Evolutionary conservation across 495 filamentous ascomycete species (phyloP).

Genomic region (Pyrenula massariospora): DNA sequence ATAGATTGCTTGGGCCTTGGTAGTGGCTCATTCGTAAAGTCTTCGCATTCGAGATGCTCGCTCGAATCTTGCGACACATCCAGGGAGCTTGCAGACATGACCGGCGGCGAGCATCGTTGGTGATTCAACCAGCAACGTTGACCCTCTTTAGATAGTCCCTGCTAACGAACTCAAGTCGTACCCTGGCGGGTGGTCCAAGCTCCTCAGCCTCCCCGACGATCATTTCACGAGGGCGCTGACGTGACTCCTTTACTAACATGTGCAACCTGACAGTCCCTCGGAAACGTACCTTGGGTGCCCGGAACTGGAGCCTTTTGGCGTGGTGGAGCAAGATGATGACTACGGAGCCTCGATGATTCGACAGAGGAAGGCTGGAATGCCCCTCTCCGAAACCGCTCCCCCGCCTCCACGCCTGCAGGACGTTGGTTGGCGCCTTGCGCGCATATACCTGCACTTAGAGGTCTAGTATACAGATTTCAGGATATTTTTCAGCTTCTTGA

Average conservation of each 20-base stretch:
- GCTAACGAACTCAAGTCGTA: too few species aligned
- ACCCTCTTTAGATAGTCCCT: too few species aligned
- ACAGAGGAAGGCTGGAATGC: slow-evolving; percentile 9
- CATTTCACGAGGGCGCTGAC: too few species aligned
- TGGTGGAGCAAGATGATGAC: neutral
- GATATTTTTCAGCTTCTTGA: neutral
- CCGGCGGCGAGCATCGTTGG: slow-evolving; percentile 3
- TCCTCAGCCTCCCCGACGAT: neutral
- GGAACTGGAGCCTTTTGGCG: too few species aligned
- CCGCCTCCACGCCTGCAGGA: slow-evolving; percentile 28
- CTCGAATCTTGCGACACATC: slow-evolving; percentile 5
- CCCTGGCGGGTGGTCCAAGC: neutral
- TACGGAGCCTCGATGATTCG: neutral
- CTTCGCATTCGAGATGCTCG: neutral
- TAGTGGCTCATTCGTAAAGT: neutral
- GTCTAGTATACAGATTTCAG: slow-evolving; percentile 27
- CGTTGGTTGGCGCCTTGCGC: slow-evolving; percentile 8
- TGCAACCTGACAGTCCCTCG: too few species aligned
- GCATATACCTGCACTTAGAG: slow-evolving; percentile 58
- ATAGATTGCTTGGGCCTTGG: neutral
- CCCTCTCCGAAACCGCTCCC: neutral
- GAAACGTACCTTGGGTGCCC: too few species aligned
- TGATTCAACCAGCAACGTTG: too few species aligned
- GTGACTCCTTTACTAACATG: too few species aligned
- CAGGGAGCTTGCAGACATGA: slow-evolving; percentile 6